Evolutionary conservation across 2,329 filamentous ascomycete species (phyloP), one percentile per base, ranked within the genome.

Genomic region (Epichloe uncinata): DNA sequence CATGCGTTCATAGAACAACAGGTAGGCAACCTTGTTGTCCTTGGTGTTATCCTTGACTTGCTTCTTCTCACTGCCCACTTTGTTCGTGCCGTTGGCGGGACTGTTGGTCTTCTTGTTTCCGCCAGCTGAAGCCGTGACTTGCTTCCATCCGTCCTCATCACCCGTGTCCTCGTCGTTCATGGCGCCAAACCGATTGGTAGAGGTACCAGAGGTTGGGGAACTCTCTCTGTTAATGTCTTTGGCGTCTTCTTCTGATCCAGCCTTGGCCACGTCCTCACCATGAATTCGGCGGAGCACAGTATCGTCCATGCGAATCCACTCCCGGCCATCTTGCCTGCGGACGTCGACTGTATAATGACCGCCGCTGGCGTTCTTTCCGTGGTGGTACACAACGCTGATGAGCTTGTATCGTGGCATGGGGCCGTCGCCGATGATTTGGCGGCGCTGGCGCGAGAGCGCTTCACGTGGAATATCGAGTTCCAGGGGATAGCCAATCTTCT

Each of bases 301-400:
- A 63, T 98, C 93, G 60, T 98, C 93, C 57, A 98, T 80, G 49
- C 91, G 86, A 50, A 98, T 85, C 93, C 93, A 98, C 66, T 96
- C 90, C 20, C 80, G 80, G n/a, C 85, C 88, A 63, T 98, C 93
- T 66, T 97, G 91, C 47, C 93, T 84, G 51, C 90, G 82, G 40
- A 96, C 85, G 65, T 98, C 93, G n/a, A 94, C 91, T 1, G 93
- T 98, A 67, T 98, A 98, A 66, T 98, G 93, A 3, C 93, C 93
- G 48, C 88, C 90, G 55, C 86, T 94, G 35, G 93, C 93, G 59
- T 94, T 95, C 72, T 95, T 96, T 53, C 93, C 93, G 59, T 98
- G 93, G 61, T 98, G 93, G 63, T 98, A 98, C 20, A 98, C 89
- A 33, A 95, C 93, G 18, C 84, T 86, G 54, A 83, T 93, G 13